Evolutionary conservation across 306 rosid species (phyloP).

Genomic region (Delonix regia): DNA sequence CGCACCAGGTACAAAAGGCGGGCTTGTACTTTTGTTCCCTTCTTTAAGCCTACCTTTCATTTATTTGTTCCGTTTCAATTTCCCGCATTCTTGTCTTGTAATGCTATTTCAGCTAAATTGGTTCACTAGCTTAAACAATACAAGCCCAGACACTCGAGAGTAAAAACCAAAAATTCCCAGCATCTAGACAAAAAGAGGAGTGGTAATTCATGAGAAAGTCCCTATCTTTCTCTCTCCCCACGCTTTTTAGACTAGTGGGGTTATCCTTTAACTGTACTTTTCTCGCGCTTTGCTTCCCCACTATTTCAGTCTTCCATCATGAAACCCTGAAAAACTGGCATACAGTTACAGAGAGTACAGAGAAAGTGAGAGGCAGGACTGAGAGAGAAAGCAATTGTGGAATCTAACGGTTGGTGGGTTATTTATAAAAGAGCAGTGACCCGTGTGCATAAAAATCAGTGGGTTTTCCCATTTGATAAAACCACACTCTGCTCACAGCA

Average conservation of each 20-base stretch:
- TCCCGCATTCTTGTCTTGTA: background rate
- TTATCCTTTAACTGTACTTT: background rate
- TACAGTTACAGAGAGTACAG: constrained; percentile 36
- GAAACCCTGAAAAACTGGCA: constrained; percentile 37
- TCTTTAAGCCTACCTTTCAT: constrained; percentile 26
- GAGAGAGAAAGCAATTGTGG: background rate
- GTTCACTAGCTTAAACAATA: background rate
- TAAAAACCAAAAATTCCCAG: background rate
- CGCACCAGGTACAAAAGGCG: constrained; percentile 33
- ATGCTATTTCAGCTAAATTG: constrained; percentile 29
- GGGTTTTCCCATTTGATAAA: constrained; percentile 41
- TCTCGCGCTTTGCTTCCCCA: constrained; percentile 20
- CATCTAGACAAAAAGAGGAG: background rate
- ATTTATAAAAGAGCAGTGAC: constrained; percentile 34
- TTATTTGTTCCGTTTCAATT: background rate
- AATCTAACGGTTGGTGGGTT: constrained; percentile 27
- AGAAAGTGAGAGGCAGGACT: constrained; percentile 13
- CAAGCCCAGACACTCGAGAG: background rate
- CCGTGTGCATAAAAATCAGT: constrained; percentile 50
- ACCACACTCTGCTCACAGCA: constrained; percentile 17
- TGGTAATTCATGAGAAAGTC: background rate
- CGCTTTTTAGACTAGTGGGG: constrained; percentile 12
- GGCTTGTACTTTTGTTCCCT: constrained; percentile 42
- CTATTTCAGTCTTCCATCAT: constrained; percentile 33
- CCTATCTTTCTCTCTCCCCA: background rate